These are phyloP conservation scores for Cerrena zonata DNA, from an alignment of 1,284 basidiomycete genomes.

Conservation along the genomic window DNA sequence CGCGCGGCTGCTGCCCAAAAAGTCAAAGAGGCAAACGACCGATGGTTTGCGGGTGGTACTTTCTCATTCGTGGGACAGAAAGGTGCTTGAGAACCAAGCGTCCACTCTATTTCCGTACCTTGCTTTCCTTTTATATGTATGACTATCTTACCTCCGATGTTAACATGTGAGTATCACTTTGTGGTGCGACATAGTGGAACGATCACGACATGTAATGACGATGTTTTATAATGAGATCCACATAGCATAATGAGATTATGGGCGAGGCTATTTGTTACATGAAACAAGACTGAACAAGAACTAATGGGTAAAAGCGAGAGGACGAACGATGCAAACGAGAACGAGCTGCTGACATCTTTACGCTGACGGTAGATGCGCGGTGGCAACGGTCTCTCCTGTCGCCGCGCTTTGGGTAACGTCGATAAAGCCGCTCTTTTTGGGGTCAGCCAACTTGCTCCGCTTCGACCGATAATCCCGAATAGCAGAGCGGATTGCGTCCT, in stretches of 20 bases:
- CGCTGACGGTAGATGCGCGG: constrained; percentile 45
- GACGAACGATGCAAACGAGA: constrained; percentile 12
- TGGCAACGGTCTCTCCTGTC: constrained; percentile 62
- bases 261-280: constrained; percentile 4
- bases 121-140: not conserved
- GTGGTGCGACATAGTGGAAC: too few relatives aligned
- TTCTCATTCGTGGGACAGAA: constrained; percentile 78
- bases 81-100: constrained; percentile 33
- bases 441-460: constrained; percentile 49
- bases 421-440: constrained; percentile 61
- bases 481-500: constrained; percentile 94
- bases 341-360: constrained; percentile 14
- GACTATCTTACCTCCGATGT: too few relatives aligned
- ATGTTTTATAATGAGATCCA: too few relatives aligned
- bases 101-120: not conserved
- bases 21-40: constrained; percentile 87
- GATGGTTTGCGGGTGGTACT: constrained; percentile 83
- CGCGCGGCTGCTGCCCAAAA: constrained; percentile 70
- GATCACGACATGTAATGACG: too few relatives aligned
- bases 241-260: too few relatives aligned
- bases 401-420: constrained; percentile 70
- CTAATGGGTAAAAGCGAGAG: constrained; percentile 12
- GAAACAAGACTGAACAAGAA: not conserved
- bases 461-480: constrained; percentile 89
- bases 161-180: too few relatives aligned